Percentiles rank a stretch among this genome's conserved stretches.
Evolutionary conservation across 306 rosid species (phyloP).

Genomic region (Quillaja saponaria): DNA sequence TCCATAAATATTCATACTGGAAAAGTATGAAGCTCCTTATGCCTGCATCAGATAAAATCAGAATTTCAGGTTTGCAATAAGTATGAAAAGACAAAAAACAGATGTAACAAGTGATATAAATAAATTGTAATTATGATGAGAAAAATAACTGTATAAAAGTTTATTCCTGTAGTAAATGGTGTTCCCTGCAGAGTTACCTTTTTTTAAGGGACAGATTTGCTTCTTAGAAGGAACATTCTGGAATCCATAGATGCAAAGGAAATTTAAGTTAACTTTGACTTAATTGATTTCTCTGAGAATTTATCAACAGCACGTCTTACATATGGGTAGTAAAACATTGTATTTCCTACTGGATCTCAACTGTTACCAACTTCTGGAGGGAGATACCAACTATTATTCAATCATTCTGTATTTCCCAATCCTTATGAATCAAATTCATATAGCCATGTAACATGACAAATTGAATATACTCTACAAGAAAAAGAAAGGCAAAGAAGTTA

Average conservation of each 20-base stretch:
- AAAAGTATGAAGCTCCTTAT: slow-evolving; percentile 20
- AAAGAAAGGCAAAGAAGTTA: no score
- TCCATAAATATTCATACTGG: slow-evolving; percentile 23
- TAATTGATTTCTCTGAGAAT: not conserved
- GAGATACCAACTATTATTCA: not conserved
- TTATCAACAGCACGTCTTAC: not conserved
- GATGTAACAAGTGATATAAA: slow-evolving; percentile 1
- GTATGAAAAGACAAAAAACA: not conserved
- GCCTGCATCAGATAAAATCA: slow-evolving; percentile 34
- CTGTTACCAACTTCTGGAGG: not conserved
- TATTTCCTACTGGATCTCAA: not conserved
- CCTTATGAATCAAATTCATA: slow-evolving; percentile 2
- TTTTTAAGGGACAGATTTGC: no score
- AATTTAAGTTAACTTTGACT: not conserved
- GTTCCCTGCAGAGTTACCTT: no score
- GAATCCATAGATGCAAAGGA: slow-evolving; percentile 1
- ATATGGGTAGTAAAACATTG: not conserved
- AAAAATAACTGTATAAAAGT: not conserved
- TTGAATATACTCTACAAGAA: no score
- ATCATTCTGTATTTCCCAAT: not conserved
- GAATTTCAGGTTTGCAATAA: not conserved
- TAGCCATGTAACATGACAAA: not conserved
- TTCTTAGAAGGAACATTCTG: slow-evolving; percentile 5
- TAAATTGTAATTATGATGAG: slow-evolving; percentile 9
- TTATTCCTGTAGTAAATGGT: no score